These are phyloP conservation scores for Aspergillus melleus DNA, from an alignment of 2,329 filamentous ascomycete species.

Conservation along the genomic window DNA sequence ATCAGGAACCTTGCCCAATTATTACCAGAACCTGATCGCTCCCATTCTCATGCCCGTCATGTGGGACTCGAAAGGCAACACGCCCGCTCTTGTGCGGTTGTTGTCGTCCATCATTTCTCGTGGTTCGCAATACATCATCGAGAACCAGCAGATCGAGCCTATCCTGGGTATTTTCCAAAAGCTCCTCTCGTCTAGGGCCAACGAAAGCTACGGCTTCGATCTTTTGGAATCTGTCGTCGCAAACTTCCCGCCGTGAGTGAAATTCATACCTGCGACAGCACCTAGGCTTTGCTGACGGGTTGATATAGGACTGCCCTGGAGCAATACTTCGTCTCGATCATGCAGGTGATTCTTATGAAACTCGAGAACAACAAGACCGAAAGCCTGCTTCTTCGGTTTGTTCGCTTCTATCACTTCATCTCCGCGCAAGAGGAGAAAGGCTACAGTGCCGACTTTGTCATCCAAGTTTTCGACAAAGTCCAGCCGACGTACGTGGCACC, in stretches of 20 bases:
- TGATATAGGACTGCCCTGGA: slow-evolving; percentile 61
- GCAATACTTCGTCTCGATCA: slow-evolving; percentile 74
- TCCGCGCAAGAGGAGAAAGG: slow-evolving; percentile 76
- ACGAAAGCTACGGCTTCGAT: slow-evolving; percentile 85
- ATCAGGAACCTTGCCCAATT: slow-evolving; percentile 71
- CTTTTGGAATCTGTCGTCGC: slow-evolving; percentile 78
- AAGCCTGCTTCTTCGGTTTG: slow-evolving; percentile 80
- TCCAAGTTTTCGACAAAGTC: slow-evolving; percentile 76
- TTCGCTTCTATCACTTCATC: slow-evolving; percentile 91
- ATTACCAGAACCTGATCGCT: slow-evolving; percentile 75
- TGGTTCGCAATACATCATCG: slow-evolving; percentile 69
- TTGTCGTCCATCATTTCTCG: slow-evolving; percentile 81
- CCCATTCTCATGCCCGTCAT: slow-evolving; percentile 77
- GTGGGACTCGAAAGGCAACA: slow-evolving; percentile 91
- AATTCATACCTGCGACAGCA: background rate
- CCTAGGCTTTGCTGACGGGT: slow-evolving; percentile 5
- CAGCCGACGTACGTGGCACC: slow-evolving; percentile 60
- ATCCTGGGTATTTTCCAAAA: slow-evolving; percentile 97
- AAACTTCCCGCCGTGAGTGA: slow-evolving; percentile 68
- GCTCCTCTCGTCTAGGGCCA: slow-evolving; percentile 76
- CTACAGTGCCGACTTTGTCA: slow-evolving; percentile 91
- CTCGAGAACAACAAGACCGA: slow-evolving; percentile 75
- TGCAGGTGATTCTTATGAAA: slow-evolving; percentile 77
- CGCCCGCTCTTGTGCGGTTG: slow-evolving; percentile 84
- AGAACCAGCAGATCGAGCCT: slow-evolving; percentile 78